Conservation (phyloP, 2,329 filamentous ascomycete genomes). For the Ascomycota sp. region DNA sequence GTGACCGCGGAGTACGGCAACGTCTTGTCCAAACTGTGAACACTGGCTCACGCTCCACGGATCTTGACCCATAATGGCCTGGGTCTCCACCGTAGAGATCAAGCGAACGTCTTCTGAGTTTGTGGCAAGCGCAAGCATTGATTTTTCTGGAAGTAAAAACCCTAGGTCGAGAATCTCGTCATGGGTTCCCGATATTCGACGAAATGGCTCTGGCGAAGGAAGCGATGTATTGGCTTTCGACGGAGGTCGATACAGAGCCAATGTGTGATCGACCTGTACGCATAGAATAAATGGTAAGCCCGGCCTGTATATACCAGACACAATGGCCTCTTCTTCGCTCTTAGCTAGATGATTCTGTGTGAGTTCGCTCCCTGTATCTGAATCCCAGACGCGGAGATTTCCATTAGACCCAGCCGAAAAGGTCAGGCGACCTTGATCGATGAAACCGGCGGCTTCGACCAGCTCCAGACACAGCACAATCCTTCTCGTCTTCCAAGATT, state of each 20-base stretch:
- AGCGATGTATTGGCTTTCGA: constrained; percentile 17
- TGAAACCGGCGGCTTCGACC: constrained; percentile 66
- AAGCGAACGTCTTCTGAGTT: constrained; percentile 88
- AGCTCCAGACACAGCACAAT: constrained; percentile 72
- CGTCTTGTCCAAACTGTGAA: constrained; percentile 72
- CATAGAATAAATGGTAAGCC: constrained; percentile 54
- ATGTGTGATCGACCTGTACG: constrained; percentile 73
- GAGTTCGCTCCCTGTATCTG: constrained; percentile 55
- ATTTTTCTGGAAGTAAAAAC: constrained; percentile 63
- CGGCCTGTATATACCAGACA: constrained; percentile 47
- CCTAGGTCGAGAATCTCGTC: constrained; percentile 94
- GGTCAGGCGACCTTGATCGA: constrained; percentile 48
- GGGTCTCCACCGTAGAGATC: constrained; percentile 42
- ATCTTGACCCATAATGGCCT: constrained; percentile 5
- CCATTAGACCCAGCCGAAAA: constrained; percentile 77
- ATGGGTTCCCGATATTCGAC: constrained; percentile 83
- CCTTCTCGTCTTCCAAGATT: constrained; percentile 63
- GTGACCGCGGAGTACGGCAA: constrained; percentile 72
- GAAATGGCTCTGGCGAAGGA: constrained; percentile 30
- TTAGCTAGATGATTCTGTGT: constrained; percentile 49
- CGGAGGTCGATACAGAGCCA: constrained; percentile 46
- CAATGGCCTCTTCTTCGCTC: constrained; percentile 44
- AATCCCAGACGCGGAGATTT: constrained; percentile 65
- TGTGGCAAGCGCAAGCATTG: constrained; percentile 72
- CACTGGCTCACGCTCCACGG: constrained; percentile 9